Conservation (phyloP, 2,329 filamentous ascomycete species). For the Paecilomyces niveus region DNA sequence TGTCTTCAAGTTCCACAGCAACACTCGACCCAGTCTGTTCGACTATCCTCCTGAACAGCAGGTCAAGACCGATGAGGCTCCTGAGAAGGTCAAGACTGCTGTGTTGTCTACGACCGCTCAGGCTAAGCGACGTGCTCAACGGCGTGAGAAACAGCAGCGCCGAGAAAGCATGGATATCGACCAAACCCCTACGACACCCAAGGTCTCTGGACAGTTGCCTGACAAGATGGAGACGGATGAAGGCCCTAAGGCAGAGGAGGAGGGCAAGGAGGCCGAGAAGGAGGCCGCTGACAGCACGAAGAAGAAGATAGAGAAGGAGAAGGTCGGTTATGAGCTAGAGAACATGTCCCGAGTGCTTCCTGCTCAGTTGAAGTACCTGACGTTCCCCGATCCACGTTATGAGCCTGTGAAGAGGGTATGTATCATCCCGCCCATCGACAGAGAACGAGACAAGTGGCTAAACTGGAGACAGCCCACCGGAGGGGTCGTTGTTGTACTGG, state of each 20-base stretch:
- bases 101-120: slow-evolving; percentile 95
- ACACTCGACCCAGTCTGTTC: slow-evolving; percentile 88
- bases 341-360: slow-evolving; percentile 96
- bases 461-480: slow-evolving; percentile 66
- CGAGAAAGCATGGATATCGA: slow-evolving; percentile 96
- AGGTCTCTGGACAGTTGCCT: slow-evolving; percentile 49
- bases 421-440: slow-evolving; percentile 9
- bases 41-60: slow-evolving; percentile 97
- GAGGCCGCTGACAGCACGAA: slow-evolving; percentile 56
- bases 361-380: slow-evolving; percentile 89
- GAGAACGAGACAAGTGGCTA: slow-evolving; percentile 26
- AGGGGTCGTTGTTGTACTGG: slow-evolving; percentile 83
- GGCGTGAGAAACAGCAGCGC: slow-evolving; percentile 83
- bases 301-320: slow-evolving; percentile 93
- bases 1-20: slow-evolving; percentile 91
- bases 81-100: slow-evolving; percentile 88
- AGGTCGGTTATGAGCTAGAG: slow-evolving; percentile 89
- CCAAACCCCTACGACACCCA: slow-evolving; percentile 66
- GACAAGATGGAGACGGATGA: slow-evolving; percentile 80
- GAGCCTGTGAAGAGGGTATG: slow-evolving; percentile 85
- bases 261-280: slow-evolving; percentile 53
- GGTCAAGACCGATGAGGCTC: slow-evolving; percentile 87
- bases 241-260: slow-evolving; percentile 57
- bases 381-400: slow-evolving; percentile 82
- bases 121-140: slow-evolving; percentile 87